Percentiles rank a stretch among this genome's conserved stretches.
phyloP scores from a whole-genome alignment of 352 stramenopile species.

The Phytophthora kernoviae region DNA sequence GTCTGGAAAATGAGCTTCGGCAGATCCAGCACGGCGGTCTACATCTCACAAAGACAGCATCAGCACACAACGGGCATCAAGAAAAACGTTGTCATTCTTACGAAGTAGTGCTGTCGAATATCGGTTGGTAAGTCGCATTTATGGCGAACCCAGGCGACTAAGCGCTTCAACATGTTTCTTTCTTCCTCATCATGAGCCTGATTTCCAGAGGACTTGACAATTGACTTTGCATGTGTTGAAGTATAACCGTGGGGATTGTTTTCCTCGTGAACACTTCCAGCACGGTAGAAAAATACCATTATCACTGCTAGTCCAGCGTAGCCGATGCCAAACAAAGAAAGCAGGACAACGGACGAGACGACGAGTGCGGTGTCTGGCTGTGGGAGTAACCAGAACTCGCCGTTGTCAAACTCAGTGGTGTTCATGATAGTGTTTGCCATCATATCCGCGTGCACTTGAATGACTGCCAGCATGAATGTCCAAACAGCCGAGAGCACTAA shows the following conservation, averaged over 20 bases:
- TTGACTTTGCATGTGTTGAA: background rate
- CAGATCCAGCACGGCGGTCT: constrained; percentile 46
- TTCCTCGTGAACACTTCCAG: constrained; percentile 1
- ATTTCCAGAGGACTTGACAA: background rate
- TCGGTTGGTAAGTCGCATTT: constrained; percentile 6
- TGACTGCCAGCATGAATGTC: constrained; percentile 36
- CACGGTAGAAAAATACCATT: constrained; percentile 39
- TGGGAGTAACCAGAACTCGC: constrained; percentile 53
- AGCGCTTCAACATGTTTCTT: background rate
- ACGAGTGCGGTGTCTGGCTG: constrained; percentile 20
- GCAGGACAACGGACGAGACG: constrained; percentile 21
- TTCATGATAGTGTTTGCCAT: constrained; percentile 48
- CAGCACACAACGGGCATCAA: background rate
- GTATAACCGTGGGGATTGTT: background rate
- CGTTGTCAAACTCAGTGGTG: constrained; percentile 41
- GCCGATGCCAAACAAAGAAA: constrained; percentile 32
- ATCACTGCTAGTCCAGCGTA: constrained; percentile 37
- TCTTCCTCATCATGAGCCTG: background rate
- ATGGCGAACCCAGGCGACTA: background rate
- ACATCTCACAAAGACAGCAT: constrained; percentile 6
- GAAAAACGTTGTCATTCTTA: constrained; percentile 3
- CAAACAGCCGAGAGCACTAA: constrained; percentile 41
- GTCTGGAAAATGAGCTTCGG: constrained; percentile 59
- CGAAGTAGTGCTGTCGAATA: constrained; percentile 22
- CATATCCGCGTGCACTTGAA: constrained; percentile 37